phyloP scores from a whole-genome alignment of 192 early-diverging fungal species.

The Entomortierella beljakovae region DNA sequence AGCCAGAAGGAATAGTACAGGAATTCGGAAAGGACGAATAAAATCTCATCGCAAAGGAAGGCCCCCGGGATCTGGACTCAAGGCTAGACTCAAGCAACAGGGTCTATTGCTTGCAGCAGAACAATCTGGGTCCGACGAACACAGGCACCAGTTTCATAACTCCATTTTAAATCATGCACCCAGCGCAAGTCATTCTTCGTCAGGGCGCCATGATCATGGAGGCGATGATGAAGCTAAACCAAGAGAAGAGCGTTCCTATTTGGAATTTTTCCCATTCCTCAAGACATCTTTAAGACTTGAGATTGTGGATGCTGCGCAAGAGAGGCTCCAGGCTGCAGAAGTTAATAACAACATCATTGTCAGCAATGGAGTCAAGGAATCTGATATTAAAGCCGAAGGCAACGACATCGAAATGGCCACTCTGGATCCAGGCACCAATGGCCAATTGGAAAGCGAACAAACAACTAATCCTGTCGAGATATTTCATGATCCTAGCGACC shows the following conservation, averaged over 20 bases:
- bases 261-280: constrained; percentile 86
- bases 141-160: neutral
- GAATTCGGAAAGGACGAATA: constrained; percentile 5
- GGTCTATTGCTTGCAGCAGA: neutral
- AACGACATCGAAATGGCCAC: constrained; percentile 4
- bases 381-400: constrained; percentile 6
- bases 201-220: constrained; percentile 28
- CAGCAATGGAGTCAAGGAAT: neutral
- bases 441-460: neutral
- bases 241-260: constrained; percentile 86
- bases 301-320: constrained; percentile 41
- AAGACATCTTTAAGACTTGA: constrained; percentile 62
- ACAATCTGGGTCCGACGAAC: neutral
- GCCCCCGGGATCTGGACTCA: constrained; percentile 27
- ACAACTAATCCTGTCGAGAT: neutral
- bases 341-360: neutral
- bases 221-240: constrained; percentile 66
- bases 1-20: neutral
- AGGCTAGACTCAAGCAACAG: constrained; percentile 20
- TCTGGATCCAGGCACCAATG: neutral
- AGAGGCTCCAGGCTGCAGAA: neutral
- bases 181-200: constrained; percentile 17
- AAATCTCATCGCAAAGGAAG: constrained; percentile 38
- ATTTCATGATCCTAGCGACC: constrained; percentile 4
- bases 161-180: constrained; percentile 21